These are phyloP conservation scores for Daldinia caldariorum DNA, from an alignment of 495 filamentous ascomycete genomes.

Conservation along the genomic window DNA sequence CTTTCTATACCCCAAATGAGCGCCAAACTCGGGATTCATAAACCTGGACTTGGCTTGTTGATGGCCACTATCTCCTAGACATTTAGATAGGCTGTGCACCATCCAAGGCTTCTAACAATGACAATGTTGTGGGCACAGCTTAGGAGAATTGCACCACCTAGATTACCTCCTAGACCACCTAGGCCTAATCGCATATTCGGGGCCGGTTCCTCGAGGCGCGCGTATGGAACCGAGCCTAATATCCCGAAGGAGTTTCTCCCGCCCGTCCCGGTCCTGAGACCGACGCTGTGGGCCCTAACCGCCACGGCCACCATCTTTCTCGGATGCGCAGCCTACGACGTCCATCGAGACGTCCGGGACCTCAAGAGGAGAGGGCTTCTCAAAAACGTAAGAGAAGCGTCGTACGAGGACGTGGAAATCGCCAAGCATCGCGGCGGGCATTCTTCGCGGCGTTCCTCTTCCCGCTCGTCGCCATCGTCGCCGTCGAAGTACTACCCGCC, in stretches of 20 bases:
- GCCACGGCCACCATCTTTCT: constrained; percentile 43
- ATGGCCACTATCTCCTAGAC: constrained; percentile 13
- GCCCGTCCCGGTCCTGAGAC: constrained; percentile 40
- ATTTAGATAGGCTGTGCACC: constrained; percentile 8
- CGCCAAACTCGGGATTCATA: constrained; percentile 2
- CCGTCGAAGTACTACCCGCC: constrained; percentile 3
- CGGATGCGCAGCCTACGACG: constrained; percentile 45
- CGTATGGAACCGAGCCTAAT: constrained; percentile 1
- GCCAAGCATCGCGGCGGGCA: not conserved
- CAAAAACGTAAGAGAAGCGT: not conserved
- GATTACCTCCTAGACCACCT: not conserved
- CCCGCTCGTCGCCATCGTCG: not conserved
- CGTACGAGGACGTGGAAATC: constrained; percentile 39
- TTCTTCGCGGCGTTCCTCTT: not conserved
- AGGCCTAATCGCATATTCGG: constrained; percentile 8
- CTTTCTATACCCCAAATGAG: constrained; percentile 4
- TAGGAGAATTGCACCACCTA: constrained; percentile 20
- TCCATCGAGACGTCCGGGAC: constrained; percentile 36
- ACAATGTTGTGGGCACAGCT: constrained; percentile 34
- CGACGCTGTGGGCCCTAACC: constrained; percentile 43
- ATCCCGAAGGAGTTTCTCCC: not conserved
- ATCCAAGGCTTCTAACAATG: constrained; percentile 15
- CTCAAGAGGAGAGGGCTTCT: constrained; percentile 15
- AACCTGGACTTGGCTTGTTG: constrained; percentile 9
- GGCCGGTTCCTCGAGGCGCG: constrained; percentile 7